Conservation (phyloP, 495 filamentous ascomycete genomes). For the Hypomontagnella monticulosa region DNA sequence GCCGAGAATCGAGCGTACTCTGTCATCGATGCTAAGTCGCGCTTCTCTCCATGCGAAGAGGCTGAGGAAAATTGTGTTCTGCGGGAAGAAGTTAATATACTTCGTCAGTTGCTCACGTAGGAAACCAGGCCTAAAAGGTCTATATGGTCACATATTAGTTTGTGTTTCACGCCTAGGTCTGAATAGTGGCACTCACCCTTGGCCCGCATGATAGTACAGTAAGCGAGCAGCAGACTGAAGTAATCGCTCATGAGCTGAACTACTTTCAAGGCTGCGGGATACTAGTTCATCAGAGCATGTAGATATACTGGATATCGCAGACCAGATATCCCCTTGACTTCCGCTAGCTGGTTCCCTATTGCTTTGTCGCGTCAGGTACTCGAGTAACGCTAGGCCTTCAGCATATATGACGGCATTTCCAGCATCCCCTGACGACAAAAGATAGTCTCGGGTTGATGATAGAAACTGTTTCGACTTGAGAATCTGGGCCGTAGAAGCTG, state of each 20-base stretch:
- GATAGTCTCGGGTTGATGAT: conserved; percentile 63
- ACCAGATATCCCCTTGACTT: conserved; percentile 61
- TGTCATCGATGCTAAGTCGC: conserved; percentile 74
- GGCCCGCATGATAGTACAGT: conserved; percentile 70
- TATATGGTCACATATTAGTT: conserved; percentile 37
- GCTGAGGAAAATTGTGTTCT: conserved; percentile 80
- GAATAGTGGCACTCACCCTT: conserved; percentile 51
- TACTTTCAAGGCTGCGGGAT: conserved; percentile 46
- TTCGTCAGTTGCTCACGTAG: conserved; percentile 68
- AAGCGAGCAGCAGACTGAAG: conserved; percentile 75
- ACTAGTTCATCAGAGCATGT: conserved; percentile 49
- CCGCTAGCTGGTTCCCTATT: conserved; percentile 45
- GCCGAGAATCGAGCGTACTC: conserved; percentile 68
- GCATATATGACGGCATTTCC: conserved; percentile 61
- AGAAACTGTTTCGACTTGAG: conserved; percentile 68
- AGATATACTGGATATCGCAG: conserved; percentile 55
- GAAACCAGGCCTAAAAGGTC: conserved; percentile 68
- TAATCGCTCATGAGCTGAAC: conserved; percentile 61
- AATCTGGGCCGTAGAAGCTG: conserved; percentile 49
- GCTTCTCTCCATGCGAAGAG: conserved; percentile 77
- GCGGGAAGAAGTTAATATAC: conserved; percentile 71
- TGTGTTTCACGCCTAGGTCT: conserved; percentile 6
- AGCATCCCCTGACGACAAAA: conserved; percentile 59
- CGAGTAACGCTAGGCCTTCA: conserved; percentile 69
- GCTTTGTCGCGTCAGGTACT: conserved; percentile 64